Evolutionary conservation across 2,329 filamentous ascomycete species (phyloP).

Genomic region (Dendryphion nanum): DNA sequence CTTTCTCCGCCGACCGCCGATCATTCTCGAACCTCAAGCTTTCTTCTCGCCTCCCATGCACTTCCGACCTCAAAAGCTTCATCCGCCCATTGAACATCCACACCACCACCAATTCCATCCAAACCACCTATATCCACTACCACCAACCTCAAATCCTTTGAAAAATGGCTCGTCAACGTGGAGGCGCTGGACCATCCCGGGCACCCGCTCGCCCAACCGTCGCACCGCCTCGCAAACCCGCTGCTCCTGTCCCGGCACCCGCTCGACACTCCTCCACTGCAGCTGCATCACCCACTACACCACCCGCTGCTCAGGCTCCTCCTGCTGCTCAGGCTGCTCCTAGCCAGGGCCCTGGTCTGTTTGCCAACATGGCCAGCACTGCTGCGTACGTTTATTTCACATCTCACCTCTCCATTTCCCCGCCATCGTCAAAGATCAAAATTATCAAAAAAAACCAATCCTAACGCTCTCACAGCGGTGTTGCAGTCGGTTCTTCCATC

Average conservation of each 20-base stretch:
- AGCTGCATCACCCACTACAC: conserved; percentile 47
- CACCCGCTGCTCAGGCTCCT: conserved; percentile 50
- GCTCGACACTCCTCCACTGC: conserved; percentile 68
- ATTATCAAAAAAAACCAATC: no score
- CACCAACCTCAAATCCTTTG: conserved; percentile 5
- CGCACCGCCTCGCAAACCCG: conserved; percentile 39
- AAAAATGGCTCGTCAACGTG: conserved; percentile 52
- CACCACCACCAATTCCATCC: conserved; percentile 1
- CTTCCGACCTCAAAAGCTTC: not conserved
- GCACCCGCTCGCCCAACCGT: conserved; percentile 47
- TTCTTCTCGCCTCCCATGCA: conserved; percentile 4
- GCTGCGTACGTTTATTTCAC: conserved; percentile 74
- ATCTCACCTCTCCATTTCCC: not conserved
- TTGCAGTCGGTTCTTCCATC: conserved; percentile 92
- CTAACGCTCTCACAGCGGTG: conserved; percentile 63
- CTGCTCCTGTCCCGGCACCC: conserved; percentile 54
- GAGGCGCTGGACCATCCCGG: conserved; percentile 46
- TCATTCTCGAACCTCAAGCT: conserved; percentile 8
- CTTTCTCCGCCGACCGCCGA: conserved; percentile 4
- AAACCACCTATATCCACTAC: not conserved
- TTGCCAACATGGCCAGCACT: conserved; percentile 96
- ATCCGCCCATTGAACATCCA: conserved; percentile 4
- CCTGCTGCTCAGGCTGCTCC: conserved; percentile 44
- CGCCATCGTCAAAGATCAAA: no score
- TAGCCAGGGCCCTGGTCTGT: conserved; percentile 74